Evolutionary conservation across 352 stramenopile genomes (phyloP), one percentile per base, ranked within the genome.

Genomic region (Phytophthora hybrid): DNA sequence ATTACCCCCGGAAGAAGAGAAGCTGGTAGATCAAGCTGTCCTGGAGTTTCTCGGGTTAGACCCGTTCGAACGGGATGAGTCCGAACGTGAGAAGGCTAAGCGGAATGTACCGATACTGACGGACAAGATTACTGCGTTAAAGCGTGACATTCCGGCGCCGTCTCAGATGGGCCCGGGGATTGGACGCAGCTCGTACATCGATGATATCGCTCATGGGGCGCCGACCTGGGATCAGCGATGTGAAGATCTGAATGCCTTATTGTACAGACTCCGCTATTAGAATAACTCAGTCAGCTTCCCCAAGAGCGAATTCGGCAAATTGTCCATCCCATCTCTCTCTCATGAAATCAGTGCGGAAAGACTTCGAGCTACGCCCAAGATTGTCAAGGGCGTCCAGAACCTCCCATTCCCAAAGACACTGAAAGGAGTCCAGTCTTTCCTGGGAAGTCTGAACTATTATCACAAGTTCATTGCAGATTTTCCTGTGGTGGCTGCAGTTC

Each of bases 401-500:
- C 23, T 64, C 4, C 21, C 39, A 5, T 64, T 64, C 13, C 37
- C 21, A 1, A 29, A 8, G 5, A 64, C 14, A 0, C 19, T 62
- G 34, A 62, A 62, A 18, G 34, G n/a, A 5, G 32, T 60, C 5
- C 29, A 47, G 32, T 60, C 54, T n/a, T 37, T 62, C 34, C 32
- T 62, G 18, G 32, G 56, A 16, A 32, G 32, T 23, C 19, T 62
- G 32, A 52, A 62, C 10, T 51, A 62, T 11, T 62, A 51, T 32
- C 37, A 62, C 5, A 62, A 62, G 7, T 62, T 62, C n/a, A 51
- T 62, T 11, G 56, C 37, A 37, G 56, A 37, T 5, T 34, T 37
- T 1, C 56, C 34, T 9, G 56, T 62, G 2, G 13, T 62, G 5
- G 56, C 56, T 34, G 51, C 51, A 5, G 51, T 31, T 18, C 23